Evolutionary conservation across 2,329 filamentous ascomycete genomes (phyloP), one percentile per base, ranked within the genome.

Genomic region (Clonostachys sp.): DNA sequence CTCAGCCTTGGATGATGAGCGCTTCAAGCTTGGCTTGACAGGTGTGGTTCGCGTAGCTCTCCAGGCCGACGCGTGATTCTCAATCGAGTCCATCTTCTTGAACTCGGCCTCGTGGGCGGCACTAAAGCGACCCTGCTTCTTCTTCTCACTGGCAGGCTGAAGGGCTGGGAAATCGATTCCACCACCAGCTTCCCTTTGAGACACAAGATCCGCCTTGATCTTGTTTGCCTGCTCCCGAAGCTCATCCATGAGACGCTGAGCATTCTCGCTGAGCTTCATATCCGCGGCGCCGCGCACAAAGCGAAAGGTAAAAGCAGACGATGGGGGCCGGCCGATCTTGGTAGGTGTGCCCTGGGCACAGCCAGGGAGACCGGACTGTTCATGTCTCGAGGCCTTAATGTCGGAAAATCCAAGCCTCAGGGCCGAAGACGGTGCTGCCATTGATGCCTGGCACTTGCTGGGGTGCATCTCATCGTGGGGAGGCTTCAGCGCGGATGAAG

Each of bases 11-110:
- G 74, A 69, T 16, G 68, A 67, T 60, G 61, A 63, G 6, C 76
- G 74, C 67, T 82, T 83, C 54, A 83, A 62, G 33, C 71, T 63
- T 35, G 61, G 53, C 47, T 67, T 66, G 40, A 61, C 58, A 5
- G 66, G 61, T 33, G 53, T 57, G 4, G 64, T 66, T 9, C 77
- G 75, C 50, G 80, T 74, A 18, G 78, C 77, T 51, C 89, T 78
- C 71, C 85, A 94, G 14, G 86, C 81, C 12, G 91, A 95, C 9
- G 90, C 77, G 62, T 96, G 91, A 52, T 85, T 85, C 41, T 83
- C 89, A 60, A 97, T 96, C 3, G 91, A 96, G 63, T 96, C 91
- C 92, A 97, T 96, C 74, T 95, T 97, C 69, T 89, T 89, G 71
- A 97, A 96, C 60, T 92, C 81, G 44, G 85, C 83, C 80, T 89